Conservation (phyloP, 2,329 filamentous ascomycete species). For the Diaporthe australafricana region DNA sequence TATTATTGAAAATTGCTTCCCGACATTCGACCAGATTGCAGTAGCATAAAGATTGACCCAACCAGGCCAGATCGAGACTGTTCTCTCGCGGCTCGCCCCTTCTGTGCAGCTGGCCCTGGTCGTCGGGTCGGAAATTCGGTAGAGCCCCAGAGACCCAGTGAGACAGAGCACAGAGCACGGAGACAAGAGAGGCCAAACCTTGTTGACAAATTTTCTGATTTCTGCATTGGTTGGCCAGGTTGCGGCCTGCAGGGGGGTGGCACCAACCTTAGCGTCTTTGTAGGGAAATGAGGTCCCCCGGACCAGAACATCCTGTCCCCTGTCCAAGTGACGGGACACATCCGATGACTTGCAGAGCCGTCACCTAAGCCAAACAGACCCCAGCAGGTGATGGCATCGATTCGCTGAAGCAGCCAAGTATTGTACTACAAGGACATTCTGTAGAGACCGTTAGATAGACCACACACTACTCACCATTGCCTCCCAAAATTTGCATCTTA, state of each 20-base stretch:
- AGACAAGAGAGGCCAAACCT: not conserved
- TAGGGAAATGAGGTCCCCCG: constrained; percentile 11
- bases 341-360: not conserved
- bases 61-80: constrained; percentile 8
- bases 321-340: not conserved
- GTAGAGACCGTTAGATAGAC: no score
- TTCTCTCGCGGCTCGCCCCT: constrained; percentile 1
- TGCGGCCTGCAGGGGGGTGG: constrained; percentile 7
- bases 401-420: not conserved
- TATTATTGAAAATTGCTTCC: not conserved
- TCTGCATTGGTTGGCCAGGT: constrained; percentile 20
- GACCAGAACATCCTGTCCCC: not conserved
- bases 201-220: constrained; percentile 26
- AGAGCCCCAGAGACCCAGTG: not conserved
- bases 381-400: not conserved
- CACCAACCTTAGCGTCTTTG: constrained; percentile 1
- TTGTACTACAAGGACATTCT: no score
- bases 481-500: not conserved
- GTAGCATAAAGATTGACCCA: not conserved
- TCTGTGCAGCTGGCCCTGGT: constrained; percentile 15
- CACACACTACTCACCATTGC: no score
- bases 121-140: constrained; percentile 24
- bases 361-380: not conserved
- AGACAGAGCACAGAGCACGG: not conserved
- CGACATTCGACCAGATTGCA: constrained; percentile 13